Evolutionary conservation across 2,329 filamentous ascomycete genomes (phyloP).

Genomic region (Fusarium scirpi): DNA sequence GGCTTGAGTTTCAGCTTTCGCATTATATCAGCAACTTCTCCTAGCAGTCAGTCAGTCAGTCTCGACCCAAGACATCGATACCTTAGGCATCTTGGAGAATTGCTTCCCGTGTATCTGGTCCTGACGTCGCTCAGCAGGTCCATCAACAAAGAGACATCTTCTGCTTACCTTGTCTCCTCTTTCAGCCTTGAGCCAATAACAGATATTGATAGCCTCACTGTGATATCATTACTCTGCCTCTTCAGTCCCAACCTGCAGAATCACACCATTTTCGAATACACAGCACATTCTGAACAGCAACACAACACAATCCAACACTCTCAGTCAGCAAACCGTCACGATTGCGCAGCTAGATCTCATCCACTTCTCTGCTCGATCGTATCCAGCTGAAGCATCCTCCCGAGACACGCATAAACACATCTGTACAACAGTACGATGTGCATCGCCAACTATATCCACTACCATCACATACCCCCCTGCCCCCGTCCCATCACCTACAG

Average conservation of each 20-base stretch:
- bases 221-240: slow-evolving; percentile 1
- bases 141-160: background rate
- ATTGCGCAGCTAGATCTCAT: slow-evolving; percentile 10
- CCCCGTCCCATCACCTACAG: slow-evolving; percentile 55
- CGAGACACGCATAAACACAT: slow-evolving; percentile 39
- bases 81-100: background rate
- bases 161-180: background rate
- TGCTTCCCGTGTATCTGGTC: background rate
- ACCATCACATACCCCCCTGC: slow-evolving; percentile 63
- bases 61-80: background rate
- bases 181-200: background rate
- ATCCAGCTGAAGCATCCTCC: slow-evolving; percentile 40
- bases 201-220: background rate
- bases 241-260: background rate
- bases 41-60: background rate
- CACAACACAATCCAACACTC: background rate
- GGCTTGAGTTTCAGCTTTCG: background rate
- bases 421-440: slow-evolving; percentile 58
- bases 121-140: background rate
- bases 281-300: slow-evolving; percentile 1
- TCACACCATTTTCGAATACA: background rate
- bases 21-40: background rate
- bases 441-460: slow-evolving; percentile 62
- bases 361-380: slow-evolving; percentile 23
- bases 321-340: background rate